phyloP scores from a whole-genome alignment of 78 protist genomes.

The Guillardia theta region DNA sequence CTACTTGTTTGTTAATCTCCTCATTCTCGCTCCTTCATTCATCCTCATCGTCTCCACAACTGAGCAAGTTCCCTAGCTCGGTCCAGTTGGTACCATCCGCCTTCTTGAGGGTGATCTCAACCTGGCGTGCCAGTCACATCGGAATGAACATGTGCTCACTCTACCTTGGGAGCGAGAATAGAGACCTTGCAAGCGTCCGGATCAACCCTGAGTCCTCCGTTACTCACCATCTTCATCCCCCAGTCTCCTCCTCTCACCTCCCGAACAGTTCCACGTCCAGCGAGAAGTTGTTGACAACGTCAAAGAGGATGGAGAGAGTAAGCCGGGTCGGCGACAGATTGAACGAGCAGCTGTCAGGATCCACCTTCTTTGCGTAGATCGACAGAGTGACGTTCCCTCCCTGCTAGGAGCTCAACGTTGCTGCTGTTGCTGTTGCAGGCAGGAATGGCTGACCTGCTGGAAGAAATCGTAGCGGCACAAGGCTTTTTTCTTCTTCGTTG shows the following conservation, averaged over 20 bases:
- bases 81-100: conserved; percentile 5
- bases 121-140: neutral
- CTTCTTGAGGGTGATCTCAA: neutral
- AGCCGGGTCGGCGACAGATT: neutral
- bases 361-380: conserved; percentile 2
- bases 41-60: neutral
- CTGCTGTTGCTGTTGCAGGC: no score
- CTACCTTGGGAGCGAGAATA: neutral
- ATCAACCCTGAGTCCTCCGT: neutral
- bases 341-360: neutral
- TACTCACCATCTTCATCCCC: neutral
- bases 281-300: neutral
- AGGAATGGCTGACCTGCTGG: neutral
- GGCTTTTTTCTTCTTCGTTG: neutral
- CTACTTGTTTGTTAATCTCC: no score
- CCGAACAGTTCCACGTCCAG: neutral
- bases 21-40: neutral
- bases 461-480: neutral
- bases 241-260: neutral
- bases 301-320: neutral
- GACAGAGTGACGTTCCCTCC: neutral
- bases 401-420: no score
- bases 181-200: neutral
- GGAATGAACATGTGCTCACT: no score
- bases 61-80: neutral